Evolutionary conservation across 2,329 filamentous ascomycete species (phyloP).

Genomic region (Cryphonectria parasitica): DNA sequence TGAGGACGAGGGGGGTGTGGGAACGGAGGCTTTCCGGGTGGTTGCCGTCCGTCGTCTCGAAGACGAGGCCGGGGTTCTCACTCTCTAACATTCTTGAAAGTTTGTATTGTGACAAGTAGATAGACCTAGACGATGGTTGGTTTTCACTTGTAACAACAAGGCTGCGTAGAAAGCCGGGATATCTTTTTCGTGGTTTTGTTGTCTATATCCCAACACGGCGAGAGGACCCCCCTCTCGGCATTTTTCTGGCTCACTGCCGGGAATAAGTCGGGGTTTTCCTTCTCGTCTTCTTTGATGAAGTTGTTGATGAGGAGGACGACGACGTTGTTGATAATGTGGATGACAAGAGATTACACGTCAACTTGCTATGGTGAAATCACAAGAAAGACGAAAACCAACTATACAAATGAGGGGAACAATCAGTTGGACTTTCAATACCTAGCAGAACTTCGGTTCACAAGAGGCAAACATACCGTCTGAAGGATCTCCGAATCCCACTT

Average conservation of each 20-base stretch:
- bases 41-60: conserved; percentile 25
- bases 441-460: too few species aligned
- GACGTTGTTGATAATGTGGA: not conserved
- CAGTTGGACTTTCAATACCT: not conserved
- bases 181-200: not conserved
- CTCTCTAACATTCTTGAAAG: conserved; percentile 14
- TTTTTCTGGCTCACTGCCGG: not conserved
- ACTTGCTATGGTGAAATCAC: not conserved
- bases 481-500: too few species aligned
- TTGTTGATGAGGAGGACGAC: not conserved
- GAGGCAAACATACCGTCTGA: too few species aligned
- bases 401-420: not conserved
- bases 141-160: too few species aligned
- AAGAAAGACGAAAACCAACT: not conserved
- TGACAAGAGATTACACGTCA: not conserved
- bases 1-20: conserved; percentile 52
- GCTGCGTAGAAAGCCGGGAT: not conserved
- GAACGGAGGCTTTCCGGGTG: not conserved
- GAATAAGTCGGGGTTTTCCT: not conserved
- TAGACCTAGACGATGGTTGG: not conserved
- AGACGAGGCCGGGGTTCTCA: conserved; percentile 26
- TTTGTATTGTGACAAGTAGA: not conserved
- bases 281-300: too few species aligned
- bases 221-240: not conserved
- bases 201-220: not conserved